phyloP scores from a whole-genome alignment of 192 early-diverging fungal genomes.

The Dimargaris xerosporica region DNA sequence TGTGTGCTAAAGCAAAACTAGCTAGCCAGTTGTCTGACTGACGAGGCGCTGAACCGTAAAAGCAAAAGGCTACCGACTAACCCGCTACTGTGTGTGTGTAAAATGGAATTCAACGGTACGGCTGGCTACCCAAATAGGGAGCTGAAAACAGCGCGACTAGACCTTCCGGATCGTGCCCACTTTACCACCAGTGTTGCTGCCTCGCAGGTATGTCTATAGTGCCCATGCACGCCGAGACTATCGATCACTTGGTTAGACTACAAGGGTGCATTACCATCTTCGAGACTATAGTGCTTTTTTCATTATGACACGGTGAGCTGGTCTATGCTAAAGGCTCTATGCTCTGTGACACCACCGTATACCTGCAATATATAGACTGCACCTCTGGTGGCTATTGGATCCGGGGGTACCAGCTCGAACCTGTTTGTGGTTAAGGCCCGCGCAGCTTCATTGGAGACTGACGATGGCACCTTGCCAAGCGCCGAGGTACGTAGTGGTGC shows the following conservation, averaged over 20 bases:
- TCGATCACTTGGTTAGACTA: neutral
- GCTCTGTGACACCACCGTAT: neutral
- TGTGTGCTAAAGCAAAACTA: neutral
- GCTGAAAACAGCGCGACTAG: conserved; percentile 14
- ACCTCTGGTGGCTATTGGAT: conserved; percentile 27
- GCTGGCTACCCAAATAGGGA: neutral
- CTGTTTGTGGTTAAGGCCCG: conserved; percentile 31
- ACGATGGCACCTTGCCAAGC: conserved; percentile 1
- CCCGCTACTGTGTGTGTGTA: neutral
- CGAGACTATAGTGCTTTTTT: neutral
- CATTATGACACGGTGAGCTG: too few relatives aligned
- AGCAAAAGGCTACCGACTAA: neutral
- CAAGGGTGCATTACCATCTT: neutral
- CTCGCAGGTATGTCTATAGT: conserved; percentile 11
- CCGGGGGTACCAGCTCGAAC: conserved; percentile 30
- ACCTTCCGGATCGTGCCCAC: conserved; percentile 24
- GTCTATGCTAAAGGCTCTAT: neutral
- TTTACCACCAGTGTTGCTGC: conserved; percentile 30
- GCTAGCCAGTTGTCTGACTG: neutral
- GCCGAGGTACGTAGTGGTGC: neutral
- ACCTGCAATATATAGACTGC: conserved; percentile 16
- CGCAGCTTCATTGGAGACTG: neutral
- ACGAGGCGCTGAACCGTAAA: neutral
- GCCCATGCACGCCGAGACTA: conserved; percentile 4
- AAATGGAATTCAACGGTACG: neutral